Base-by-base conservation (phyloP, 2,329 filamentous ascomycete genomes). In the Didymella pinodella region DNA sequence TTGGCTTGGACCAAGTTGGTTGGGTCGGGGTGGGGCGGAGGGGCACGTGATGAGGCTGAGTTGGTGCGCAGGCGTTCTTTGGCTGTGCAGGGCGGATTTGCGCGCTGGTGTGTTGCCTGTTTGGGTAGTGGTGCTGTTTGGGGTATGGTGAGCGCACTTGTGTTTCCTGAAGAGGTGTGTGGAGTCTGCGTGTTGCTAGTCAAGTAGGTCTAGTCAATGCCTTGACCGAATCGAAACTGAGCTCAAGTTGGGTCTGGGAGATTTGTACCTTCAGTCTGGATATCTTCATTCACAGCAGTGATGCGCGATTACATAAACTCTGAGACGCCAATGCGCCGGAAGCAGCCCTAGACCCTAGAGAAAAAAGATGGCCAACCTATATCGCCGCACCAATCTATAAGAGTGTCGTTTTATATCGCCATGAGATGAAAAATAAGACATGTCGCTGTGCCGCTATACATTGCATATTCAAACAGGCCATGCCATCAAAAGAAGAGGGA, bases 381-480 rank as follows among this genome's bases (percentile, higher is more conserved):
- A n/a, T 46, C 45, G 34, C 56, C 41, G 46, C 50, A 47, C 47
- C 46, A 34, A 59, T 59, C 50, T 55, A 60, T 60, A 52, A 34
- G 54, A 7, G 36, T 36, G 52, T 56, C 57, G 52, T 60, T 32
- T 55, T 55, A 40, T 38, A 36, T 51, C 46, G 51, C 56, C 50
- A 48, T 55, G 43, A 48, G 32, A 59, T 31, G 16, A 36, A 51
- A 36, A 52, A 43, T 20, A 36, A 51, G 50, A 16, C 38, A 56
- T 60, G 57, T 34, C 51, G 52, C 41, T 60, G 51, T 44, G 32
- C 32, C 57, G 52, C 51, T 52, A 45, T 52, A 52, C 41, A 54
- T 51, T 60, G 46, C 48, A 40, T 60, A 52, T 52, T 52, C 48
- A 60, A 60, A 60, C 57, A 60, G 38, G 48, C 40, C 57, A 45